Conservation (phyloP, 2,329 filamentous ascomycete genomes). For the Geosmithia flava region DNA sequence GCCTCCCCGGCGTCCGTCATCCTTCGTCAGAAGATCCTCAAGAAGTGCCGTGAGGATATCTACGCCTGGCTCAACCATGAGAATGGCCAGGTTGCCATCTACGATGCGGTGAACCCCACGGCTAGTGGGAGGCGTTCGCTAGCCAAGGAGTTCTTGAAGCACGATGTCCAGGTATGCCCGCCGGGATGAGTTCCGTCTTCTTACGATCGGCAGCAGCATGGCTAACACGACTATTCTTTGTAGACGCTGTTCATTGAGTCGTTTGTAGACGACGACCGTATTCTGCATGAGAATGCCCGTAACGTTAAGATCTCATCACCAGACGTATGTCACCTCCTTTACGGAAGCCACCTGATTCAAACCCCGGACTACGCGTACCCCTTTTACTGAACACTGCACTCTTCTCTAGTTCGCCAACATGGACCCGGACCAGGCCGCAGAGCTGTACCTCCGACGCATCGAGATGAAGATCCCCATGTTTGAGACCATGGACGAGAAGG, state of each 20-base stretch:
- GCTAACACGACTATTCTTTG: not conserved
- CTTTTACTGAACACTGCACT: not conserved
- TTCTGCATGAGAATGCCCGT: conserved; percentile 91
- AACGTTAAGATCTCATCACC: conserved; percentile 97
- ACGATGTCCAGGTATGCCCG: conserved; percentile 66
- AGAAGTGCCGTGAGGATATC: conserved; percentile 94
- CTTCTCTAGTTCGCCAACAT: conserved; percentile 65
- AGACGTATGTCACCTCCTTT: conserved; percentile 47
- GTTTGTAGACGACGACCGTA: conserved; percentile 82
- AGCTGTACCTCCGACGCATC: conserved; percentile 82
- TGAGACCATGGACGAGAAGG: conserved; percentile 88
- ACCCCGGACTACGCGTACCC: too few species aligned
- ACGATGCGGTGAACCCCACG: conserved; percentile 93
- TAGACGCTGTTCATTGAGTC: conserved; percentile 96
- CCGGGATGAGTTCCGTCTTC: not conserved
- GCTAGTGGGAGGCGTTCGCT: conserved; percentile 69
- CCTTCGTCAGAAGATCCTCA: conserved; percentile 89
- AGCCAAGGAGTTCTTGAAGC: conserved; percentile 94
- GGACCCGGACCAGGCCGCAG: conserved; percentile 83
- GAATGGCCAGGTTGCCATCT: conserved; percentile 96
- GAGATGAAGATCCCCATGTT: conserved; percentile 89
- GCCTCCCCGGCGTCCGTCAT: conserved; percentile 88
- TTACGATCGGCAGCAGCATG: not conserved
- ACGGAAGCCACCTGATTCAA: too few species aligned
- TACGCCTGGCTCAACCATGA: conserved; percentile 94